Evolutionary conservation across 2,329 filamentous ascomycete species (phyloP), one percentile per base, ranked within the genome.

Genomic region (Tolypocladium ophioglossoides): DNA sequence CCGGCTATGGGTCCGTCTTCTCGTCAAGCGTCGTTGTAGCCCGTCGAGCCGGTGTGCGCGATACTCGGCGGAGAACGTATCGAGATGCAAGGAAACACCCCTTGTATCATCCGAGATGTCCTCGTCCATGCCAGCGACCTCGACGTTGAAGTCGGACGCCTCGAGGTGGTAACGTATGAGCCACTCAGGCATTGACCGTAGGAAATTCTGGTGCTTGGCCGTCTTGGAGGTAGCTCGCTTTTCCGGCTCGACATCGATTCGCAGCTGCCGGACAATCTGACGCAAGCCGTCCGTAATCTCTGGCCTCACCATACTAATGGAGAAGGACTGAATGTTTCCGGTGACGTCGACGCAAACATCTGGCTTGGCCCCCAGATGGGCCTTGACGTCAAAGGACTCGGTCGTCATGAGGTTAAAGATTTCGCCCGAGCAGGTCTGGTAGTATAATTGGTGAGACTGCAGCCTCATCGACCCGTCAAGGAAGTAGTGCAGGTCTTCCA

Each of bases 201-300:
- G 67, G 57, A 95, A 84, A 64, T 87, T 91, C 35, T 75, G 76
- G 51, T 80, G 79, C 55, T 71, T 75, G 37, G 74, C 69, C 11
- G 74, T 74, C 54, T 73, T 78, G n/a, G 74, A 72, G 40, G 67
- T 67, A 4, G 68, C 68, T 39, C 79, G 73, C 65, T 81, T 85
- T n/a, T 70, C 69, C 3, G 84, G 80, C 58, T 86, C 79, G 11
- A 87, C 79, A 57, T 88, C 83, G 34, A 82, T 83, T 47, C 86
- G 83, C 52, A 96, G 78, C 64, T 97, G 91, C 44, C 84, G 83
- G 16, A 96, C 83, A 58, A 99, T 96, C 67, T 97, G 90, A 27
- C 89, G 88, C 35, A 99, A 78, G 24, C 94, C 95, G 64, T 95
- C 87, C 53, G 86, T 94, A 55, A 99, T 96, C 65, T 99, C 94